phyloP scores from a whole-genome alignment of 768 basidiomycete species.

The Kwoniella mangroviensis region DNA sequence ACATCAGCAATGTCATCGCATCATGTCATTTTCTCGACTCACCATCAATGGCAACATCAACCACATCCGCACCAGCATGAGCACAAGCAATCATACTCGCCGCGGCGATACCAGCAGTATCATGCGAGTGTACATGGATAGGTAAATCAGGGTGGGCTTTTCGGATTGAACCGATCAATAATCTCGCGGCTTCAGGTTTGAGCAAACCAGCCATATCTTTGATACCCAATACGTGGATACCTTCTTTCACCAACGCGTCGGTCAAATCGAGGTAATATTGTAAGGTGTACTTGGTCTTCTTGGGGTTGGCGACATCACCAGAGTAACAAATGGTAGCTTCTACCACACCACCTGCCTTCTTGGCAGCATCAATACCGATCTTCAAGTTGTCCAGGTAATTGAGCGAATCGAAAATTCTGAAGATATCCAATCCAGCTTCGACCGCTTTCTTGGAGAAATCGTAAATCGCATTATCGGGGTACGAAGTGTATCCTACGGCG shows the following conservation, averaged over 20 bases:
- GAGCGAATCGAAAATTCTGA: slow-evolving; percentile 98
- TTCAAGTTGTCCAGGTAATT: slow-evolving; percentile 99
- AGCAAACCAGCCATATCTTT: slow-evolving; percentile 99
- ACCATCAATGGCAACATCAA: slow-evolving; percentile 99
- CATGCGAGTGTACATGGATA: slow-evolving; percentile 99
- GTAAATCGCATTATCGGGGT: slow-evolving; percentile 99
- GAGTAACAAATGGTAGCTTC: slow-evolving; percentile 99
- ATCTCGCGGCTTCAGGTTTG: slow-evolving; percentile 88
- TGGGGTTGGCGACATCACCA: slow-evolving; percentile 92
- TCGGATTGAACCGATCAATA: slow-evolving; percentile 91
- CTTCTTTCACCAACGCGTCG: slow-evolving; percentile 87
- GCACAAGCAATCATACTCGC: slow-evolving; percentile 98
- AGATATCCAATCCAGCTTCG: slow-evolving; percentile 99
- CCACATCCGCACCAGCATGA: slow-evolving; percentile 94
- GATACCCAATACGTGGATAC: slow-evolving; percentile 94
- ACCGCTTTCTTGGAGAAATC: slow-evolving; percentile 99
- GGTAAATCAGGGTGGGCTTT: slow-evolving; percentile 96
- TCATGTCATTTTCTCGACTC: too few relatives aligned
- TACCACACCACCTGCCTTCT: slow-evolving; percentile 98
- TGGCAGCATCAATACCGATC: slow-evolving; percentile 98
- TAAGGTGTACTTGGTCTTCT: slow-evolving; percentile 95
- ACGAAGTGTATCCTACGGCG: slow-evolving; percentile 97
- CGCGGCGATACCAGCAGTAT: slow-evolving; percentile 96
- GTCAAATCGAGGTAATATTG: slow-evolving; percentile 97
- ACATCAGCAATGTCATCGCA: slow-evolving; percentile 20